phyloP scores from a whole-genome alignment of 768 basidiomycete genomes.

The Kwoniella dendrophila region DNA sequence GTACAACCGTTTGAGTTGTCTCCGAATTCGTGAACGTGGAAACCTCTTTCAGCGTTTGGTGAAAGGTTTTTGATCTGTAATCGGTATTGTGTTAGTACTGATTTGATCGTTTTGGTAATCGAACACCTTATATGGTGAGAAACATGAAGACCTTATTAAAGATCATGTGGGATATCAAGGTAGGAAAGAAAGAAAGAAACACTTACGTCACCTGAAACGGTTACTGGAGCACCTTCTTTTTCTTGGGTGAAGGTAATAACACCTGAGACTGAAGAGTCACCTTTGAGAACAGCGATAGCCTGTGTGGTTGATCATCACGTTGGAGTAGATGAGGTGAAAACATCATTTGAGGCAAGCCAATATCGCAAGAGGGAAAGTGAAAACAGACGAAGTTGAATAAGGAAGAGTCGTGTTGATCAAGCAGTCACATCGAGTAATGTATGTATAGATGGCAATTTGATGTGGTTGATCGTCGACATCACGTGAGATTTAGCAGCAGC shows the following conservation, averaged over 20 bases:
- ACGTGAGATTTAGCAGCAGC: too few relatives aligned
- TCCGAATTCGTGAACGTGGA: conserved; percentile 74
- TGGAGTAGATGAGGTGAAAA: neutral
- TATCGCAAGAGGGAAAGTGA: neutral
- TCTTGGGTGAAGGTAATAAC: conserved; percentile 69
- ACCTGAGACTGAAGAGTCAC: conserved; percentile 66
- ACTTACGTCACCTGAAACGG: conserved; percentile 62
- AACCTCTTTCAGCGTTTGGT: conserved; percentile 66
- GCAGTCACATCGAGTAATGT: too few relatives aligned
- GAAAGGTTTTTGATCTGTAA: conserved; percentile 63
- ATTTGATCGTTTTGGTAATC: neutral
- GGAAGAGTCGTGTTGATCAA: too few relatives aligned
- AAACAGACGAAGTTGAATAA: too few relatives aligned
- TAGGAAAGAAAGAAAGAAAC: neutral
- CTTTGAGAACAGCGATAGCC: conserved; percentile 68
- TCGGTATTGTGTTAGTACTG: neutral
- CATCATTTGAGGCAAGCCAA: neutral
- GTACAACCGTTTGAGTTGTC: conserved; percentile 62
- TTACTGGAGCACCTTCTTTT: conserved; percentile 61
- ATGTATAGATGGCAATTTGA: too few relatives aligned
- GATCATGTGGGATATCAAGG: neutral
- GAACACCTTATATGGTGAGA: neutral
- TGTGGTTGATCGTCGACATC: too few relatives aligned
- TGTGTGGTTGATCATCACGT: conserved; percentile 48
- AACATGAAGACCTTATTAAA: too few relatives aligned